Conservation (phyloP, 139 green algal genomes). For the Volvox reticuliferus region DNA sequence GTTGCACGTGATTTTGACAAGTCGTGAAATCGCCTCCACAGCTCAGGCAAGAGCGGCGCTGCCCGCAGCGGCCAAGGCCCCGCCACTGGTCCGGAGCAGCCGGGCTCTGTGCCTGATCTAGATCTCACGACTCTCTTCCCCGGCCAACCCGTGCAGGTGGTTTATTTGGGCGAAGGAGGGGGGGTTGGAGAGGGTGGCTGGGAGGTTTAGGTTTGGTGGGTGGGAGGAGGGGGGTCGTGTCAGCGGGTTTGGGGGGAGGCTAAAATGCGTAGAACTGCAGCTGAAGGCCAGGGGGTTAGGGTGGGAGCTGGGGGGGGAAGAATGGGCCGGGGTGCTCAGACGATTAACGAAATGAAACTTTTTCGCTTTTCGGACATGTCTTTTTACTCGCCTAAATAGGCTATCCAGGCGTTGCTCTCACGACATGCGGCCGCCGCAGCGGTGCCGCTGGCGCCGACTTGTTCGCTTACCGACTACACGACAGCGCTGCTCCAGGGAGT, state of each 20-base stretch:
- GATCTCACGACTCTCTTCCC: slow-evolving; percentile 3
- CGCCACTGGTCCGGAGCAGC: neutral
- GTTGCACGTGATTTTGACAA: neutral
- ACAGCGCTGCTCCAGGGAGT: slow-evolving; percentile 62
- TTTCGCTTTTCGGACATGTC: too few relatives aligned
- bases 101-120: neutral
- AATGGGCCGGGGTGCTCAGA: too few relatives aligned
- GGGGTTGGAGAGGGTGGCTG: too few relatives aligned
- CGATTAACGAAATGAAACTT: too few relatives aligned
- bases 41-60: neutral
- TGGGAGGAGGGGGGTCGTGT: too few relatives aligned
- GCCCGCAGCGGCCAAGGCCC: neutral
- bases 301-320: too few relatives aligned
- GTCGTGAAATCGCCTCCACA: neutral
- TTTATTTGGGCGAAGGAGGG: too few relatives aligned
- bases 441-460: neutral
- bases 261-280: too few relatives aligned
- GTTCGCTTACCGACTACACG: neutral
- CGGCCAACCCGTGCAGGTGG: slow-evolving; percentile 43
- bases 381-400: neutral
- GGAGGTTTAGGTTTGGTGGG: too few relatives aligned
- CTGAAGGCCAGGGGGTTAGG: too few relatives aligned
- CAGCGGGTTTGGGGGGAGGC: too few relatives aligned
- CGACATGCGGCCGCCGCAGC: slow-evolving; percentile 17
- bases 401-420: slow-evolving; percentile 21